These are phyloP conservation scores for Hyaloscypha finlandica DNA, from an alignment of 495 filamentous ascomycete species.

Conservation along the genomic window DNA sequence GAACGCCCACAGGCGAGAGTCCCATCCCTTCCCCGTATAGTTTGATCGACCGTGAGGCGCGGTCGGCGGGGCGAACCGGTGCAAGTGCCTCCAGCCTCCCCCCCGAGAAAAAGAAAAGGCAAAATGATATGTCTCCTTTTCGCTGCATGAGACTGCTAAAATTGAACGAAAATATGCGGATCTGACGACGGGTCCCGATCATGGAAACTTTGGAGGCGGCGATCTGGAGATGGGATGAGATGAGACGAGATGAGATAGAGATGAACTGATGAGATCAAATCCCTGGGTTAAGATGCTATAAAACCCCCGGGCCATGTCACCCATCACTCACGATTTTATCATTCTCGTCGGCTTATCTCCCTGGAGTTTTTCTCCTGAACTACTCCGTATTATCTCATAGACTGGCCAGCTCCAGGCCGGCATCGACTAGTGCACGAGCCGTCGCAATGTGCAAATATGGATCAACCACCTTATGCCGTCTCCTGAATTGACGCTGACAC, in stretches of 20 bases:
- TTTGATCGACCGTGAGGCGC: constrained; percentile 10
- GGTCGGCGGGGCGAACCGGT: constrained; percentile 21
- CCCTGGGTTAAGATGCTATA: too few relatives aligned
- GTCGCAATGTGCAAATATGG: not conserved
- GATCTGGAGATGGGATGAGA: not conserved
- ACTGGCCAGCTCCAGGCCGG: not conserved
- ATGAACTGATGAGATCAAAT: not conserved
- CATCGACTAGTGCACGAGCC: not conserved
- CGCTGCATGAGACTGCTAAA: constrained; percentile 9
- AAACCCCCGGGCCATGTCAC: not conserved
- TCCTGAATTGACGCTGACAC: not conserved
- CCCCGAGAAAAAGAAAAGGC: not conserved
- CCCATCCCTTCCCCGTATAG: not conserved
- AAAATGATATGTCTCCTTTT: constrained; percentile 24
- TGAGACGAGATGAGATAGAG: not conserved
- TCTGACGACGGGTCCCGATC: not conserved
- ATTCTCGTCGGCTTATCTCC: not conserved
- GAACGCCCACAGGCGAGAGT: not conserved
- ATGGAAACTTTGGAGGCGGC: not conserved
- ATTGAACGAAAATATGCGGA: not conserved
- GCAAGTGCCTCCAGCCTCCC: not conserved
- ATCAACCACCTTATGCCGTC: not conserved
- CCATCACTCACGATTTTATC: not conserved
- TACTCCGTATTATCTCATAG: not conserved
- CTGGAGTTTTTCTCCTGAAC: not conserved